Evolutionary conservation across 78 protist genomes (phyloP).

Genomic region (Cavenderia fasciculata): DNA sequence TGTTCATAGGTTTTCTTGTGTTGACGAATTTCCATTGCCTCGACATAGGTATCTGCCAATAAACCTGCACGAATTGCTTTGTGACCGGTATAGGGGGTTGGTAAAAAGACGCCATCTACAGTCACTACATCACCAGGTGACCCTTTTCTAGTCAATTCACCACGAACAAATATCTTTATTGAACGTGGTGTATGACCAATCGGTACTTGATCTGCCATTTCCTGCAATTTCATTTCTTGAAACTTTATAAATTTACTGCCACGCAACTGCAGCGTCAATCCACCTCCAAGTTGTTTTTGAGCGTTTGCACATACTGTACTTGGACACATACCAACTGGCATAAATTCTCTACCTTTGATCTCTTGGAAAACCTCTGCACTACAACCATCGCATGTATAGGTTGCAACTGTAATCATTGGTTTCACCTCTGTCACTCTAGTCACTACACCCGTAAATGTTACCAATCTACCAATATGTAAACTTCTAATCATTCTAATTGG

Average conservation of each 20-base stretch:
- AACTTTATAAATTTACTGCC: constrained; percentile 97
- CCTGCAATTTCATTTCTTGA: constrained; percentile 98
- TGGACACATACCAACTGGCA: constrained; percentile 78
- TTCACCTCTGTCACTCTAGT: constrained; percentile 95
- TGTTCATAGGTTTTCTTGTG: constrained; percentile 88
- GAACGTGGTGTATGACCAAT: constrained; percentile 99
- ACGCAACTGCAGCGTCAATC: constrained; percentile 89
- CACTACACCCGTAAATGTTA: constrained; percentile 89
- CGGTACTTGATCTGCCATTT: constrained; percentile 96
- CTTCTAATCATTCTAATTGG: constrained; percentile 49
- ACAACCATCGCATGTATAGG: constrained; percentile 98
- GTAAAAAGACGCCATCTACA: constrained; percentile 85
- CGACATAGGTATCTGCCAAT: constrained; percentile 92
- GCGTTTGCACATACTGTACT: constrained; percentile 57
- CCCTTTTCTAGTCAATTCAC: constrained; percentile 91
- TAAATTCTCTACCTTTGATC: constrained; percentile 80
- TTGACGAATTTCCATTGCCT: constrained; percentile 79
- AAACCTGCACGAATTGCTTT: constrained; percentile 88
- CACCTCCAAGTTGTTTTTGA: constrained; percentile 42
- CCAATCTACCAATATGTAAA: constrained; percentile 67
- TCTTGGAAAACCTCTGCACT: constrained; percentile 95
- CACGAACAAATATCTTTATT: constrained; percentile 88
- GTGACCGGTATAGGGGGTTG: constrained; percentile 67
- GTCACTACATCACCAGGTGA: constrained; percentile 95
- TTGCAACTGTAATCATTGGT: constrained; percentile 94